Evolutionary conservation across 768 basidiomycete genomes (phyloP), one percentile per base, ranked within the genome.

Genomic region (Lactarius vividus): DNA sequence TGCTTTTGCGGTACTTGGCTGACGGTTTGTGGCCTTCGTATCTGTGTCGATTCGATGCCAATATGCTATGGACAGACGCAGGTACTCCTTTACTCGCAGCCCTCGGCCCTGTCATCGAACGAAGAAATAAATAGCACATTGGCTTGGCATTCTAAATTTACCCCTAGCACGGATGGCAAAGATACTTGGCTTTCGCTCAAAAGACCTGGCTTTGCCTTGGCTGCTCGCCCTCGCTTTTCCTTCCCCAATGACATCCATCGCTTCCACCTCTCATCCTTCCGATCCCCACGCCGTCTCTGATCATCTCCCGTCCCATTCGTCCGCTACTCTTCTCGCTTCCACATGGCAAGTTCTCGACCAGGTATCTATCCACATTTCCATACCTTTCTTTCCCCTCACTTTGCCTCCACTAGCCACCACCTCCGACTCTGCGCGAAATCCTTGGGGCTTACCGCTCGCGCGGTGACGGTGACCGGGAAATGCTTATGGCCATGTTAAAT

Each of bases 391-490:
- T 10, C 23, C 23, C 60, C 57, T 66, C n/a, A 28, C 33, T 18
- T 61, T 28, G n/a, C 62, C 61, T 39, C 44, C 42, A 5, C 10
- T 72, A 92, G 89, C 72, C 86, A 6, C 85, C 93, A 31, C 91
- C 94, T 1, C 93, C 95, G 0, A 87, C 80, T 67, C 81, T 97
- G 53, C 84, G 90, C 57, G 93, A 95, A 71, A 94, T 97, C 52
- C 85, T 97, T 29, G 83, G 84, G 44, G 94, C 94, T 9, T 97
- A 96, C 79, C 83, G 84, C 63, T 77, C 86, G 44, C 91, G 88
- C 72, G 95, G 95, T 66, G 92, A 95, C 67, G 94, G 93, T 52
- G 95, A 97, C 81, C 83, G 94, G 28, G 93, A 96, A 60, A 89
- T 96, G 86, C 81, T 97, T 26, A 82, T 96, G 40, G 85, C 92